Percentiles rank a stretch among this genome's conserved stretches.
phyloP scores from a whole-genome alignment of 495 filamentous ascomycete genomes.

The Aspergillus incahuasiensis region DNA sequence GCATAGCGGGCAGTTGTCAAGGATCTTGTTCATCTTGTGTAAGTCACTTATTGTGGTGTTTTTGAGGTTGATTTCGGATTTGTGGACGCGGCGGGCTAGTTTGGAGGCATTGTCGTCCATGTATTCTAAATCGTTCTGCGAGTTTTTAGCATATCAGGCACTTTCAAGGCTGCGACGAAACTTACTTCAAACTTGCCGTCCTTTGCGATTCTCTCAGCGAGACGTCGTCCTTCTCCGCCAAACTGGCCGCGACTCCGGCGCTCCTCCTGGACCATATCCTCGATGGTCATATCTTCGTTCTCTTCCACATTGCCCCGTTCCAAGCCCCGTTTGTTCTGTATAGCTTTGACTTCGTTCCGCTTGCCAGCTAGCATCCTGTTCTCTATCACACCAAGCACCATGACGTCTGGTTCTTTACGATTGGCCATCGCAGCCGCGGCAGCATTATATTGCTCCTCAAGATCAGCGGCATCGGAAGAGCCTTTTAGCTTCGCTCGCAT shows the following conservation, averaged over 20 bases:
- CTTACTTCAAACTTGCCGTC: slow-evolving; percentile 80
- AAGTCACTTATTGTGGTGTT: slow-evolving; percentile 84
- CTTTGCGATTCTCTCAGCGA: slow-evolving; percentile 89
- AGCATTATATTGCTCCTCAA: slow-evolving; percentile 81
- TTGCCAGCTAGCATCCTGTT: slow-evolving; percentile 78
- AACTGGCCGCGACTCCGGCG: slow-evolving; percentile 71
- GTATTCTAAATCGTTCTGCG: slow-evolving; percentile 83
- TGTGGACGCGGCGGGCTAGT: slow-evolving; percentile 83
- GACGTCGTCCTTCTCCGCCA: slow-evolving; percentile 74
- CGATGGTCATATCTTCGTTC: slow-evolving; percentile 93
- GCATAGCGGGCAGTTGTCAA: slow-evolving; percentile 87
- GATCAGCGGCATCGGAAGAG: slow-evolving; percentile 63
- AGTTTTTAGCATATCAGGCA: slow-evolving; percentile 22
- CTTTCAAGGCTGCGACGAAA: neutral
- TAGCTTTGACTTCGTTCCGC: slow-evolving; percentile 65
- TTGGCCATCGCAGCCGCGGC: slow-evolving; percentile 60
- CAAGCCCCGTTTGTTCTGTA: slow-evolving; percentile 71
- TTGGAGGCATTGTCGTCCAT: slow-evolving; percentile 95
- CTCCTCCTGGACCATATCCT: slow-evolving; percentile 94
- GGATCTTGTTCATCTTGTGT: slow-evolving; percentile 81
- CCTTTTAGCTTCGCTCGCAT: slow-evolving; percentile 88
- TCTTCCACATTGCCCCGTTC: slow-evolving; percentile 78
- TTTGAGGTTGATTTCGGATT: slow-evolving; percentile 82
- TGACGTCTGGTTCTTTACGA: slow-evolving; percentile 56
- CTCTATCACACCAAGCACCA: slow-evolving; percentile 83